These are phyloP conservation scores for Chaetomidium leptoderma DNA, from an alignment of 495 filamentous ascomycete genomes.

Conservation along the genomic window DNA sequence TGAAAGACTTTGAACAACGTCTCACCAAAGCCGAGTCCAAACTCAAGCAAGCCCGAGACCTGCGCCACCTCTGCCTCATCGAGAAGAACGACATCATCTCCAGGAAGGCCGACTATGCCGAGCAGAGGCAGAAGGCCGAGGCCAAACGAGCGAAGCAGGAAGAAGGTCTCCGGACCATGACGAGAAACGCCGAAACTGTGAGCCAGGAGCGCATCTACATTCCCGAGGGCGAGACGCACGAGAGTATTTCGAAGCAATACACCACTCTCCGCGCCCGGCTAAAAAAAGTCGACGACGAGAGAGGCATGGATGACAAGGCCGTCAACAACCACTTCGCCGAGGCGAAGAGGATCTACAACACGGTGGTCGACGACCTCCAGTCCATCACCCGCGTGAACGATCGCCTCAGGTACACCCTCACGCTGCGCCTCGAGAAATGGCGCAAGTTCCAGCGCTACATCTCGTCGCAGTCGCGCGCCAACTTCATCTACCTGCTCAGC, in stretches of 20 bases:
- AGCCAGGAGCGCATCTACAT: conserved; percentile 58
- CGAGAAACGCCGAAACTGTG: conserved; percentile 52
- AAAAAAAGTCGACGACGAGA: conserved; percentile 27
- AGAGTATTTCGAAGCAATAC: conserved; percentile 61
- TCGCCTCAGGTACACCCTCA: conserved; percentile 59
- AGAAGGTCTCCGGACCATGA: conserved; percentile 51
- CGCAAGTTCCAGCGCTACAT: conserved; percentile 76
- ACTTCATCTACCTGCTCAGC: conserved; percentile 81
- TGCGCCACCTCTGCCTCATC: conserved; percentile 51
- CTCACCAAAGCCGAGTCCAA: conserved; percentile 58
- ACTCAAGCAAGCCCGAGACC: conserved; percentile 43
- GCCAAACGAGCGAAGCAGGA: conserved; percentile 44
- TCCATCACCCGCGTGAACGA: conserved; percentile 51
- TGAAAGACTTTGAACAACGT: conserved; percentile 44
- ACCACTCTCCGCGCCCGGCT: conserved; percentile 55
- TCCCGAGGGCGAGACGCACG: conserved; percentile 60
- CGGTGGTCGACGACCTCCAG: conserved; percentile 38
- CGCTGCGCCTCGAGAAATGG: conserved; percentile 71
- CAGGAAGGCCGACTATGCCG: conserved; percentile 46
- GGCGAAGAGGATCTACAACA: conserved; percentile 35
- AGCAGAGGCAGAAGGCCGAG: conserved; percentile 44
- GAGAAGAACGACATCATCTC: conserved; percentile 64
- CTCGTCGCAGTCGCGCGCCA: conserved; percentile 72
- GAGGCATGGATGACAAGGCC: conserved; percentile 63
- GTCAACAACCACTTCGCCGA: conserved; percentile 47